Conservation (phyloP, 768 basidiomycete genomes). For the Psilocybe tampanensis region DNA sequence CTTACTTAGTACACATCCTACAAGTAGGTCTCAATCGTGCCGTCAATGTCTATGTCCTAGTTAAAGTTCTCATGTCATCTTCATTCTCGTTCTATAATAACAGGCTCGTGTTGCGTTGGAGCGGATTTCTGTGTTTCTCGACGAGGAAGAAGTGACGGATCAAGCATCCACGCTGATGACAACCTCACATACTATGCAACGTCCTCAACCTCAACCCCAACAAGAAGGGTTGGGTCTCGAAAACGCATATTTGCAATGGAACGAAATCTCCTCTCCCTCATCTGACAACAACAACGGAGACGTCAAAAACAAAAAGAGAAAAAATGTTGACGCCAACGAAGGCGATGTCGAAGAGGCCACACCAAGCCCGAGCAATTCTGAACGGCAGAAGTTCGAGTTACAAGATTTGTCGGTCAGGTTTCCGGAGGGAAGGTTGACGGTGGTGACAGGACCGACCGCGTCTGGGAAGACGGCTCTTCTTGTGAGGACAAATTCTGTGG, state of each 20-base stretch:
- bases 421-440: constrained; percentile 68
- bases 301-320: constrained; percentile 19
- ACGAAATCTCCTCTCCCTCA: constrained; percentile 39
- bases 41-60: background rate
- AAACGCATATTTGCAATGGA: constrained; percentile 65
- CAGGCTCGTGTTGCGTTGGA: constrained; percentile 65
- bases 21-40: constrained; percentile 38
- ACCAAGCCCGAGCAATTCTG: constrained; percentile 19
- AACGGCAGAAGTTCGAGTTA: constrained; percentile 64
- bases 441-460: constrained; percentile 81
- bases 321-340: background rate
- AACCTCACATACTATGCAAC: constrained; percentile 23
- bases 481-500: too few species aligned
- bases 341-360: constrained; percentile 17
- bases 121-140: constrained; percentile 67
- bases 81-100: background rate
- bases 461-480: constrained; percentile 83
- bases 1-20: constrained; percentile 76
- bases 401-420: constrained; percentile 68
- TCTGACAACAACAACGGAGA: constrained; percentile 21
- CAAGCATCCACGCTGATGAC: constrained; percentile 72
- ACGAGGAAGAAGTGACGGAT: constrained; percentile 69
- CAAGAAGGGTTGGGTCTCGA: constrained; percentile 52
- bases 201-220: too few species aligned
- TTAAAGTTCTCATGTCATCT: too few species aligned